These are phyloP conservation scores for Nakaseomyces uthaithaninus DNA, from an alignment of 1,139 yeast species.

Conservation along the genomic window DNA sequence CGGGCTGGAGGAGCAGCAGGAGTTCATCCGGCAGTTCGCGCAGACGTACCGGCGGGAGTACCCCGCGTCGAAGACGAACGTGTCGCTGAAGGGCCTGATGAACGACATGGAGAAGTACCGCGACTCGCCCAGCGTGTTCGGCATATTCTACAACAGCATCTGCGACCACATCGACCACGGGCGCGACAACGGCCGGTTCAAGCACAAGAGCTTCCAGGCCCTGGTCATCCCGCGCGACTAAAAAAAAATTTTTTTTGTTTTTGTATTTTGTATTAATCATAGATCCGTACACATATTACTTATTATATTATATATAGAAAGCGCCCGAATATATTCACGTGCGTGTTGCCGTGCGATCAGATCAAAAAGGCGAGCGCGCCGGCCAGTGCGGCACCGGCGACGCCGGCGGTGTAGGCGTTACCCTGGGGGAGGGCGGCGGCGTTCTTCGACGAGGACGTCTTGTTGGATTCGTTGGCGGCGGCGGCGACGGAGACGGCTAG, in stretches of 20 bases:
- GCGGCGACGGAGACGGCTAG: constrained; percentile 16
- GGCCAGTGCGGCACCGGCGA: constrained; percentile 25
- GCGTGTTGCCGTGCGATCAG: constrained; percentile 7
- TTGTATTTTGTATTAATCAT: neutral
- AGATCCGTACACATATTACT: neutral
- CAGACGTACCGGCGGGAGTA: constrained; percentile 22
- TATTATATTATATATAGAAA: neutral
- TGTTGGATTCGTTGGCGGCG: constrained; percentile 10
- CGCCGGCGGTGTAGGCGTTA: constrained; percentile 15
- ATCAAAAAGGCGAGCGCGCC: constrained; percentile 27
- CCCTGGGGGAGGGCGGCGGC: constrained; percentile 10
- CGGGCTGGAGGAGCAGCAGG: constrained; percentile 20
- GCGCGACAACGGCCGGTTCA: constrained; percentile 13
- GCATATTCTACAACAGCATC: constrained; percentile 29
- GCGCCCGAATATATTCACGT: neutral
- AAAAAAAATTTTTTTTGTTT: neutral
- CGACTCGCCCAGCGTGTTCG: constrained; percentile 30
- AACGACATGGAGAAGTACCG: constrained; percentile 19
- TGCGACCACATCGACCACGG: constrained; percentile 11
- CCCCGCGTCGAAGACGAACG: constrained; percentile 29
- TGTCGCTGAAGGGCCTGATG: constrained; percentile 22
- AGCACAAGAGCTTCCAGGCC: constrained; percentile 16
- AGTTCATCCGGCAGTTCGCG: constrained; percentile 24
- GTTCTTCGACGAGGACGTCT: constrained; percentile 13
- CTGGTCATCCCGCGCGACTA: constrained; percentile 13